Conservation (phyloP, 192 early-diverging fungal genomes). For the Backusella liffmaniae region DNA sequence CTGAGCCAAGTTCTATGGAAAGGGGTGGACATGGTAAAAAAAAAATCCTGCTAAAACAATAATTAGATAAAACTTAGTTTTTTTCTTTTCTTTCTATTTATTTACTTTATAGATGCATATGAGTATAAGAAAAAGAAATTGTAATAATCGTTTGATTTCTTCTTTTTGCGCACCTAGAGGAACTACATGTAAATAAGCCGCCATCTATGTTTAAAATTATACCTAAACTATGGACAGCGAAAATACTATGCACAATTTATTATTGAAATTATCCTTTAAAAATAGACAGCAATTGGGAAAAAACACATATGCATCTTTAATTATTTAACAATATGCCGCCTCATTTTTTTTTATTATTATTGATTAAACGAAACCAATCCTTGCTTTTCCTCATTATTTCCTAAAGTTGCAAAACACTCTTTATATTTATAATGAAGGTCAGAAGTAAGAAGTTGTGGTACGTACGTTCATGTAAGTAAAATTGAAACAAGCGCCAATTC, state of each 20-base stretch:
- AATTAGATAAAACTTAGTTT: neutral
- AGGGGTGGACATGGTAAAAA: neutral
- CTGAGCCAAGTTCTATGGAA: neutral
- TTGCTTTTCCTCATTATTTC: neutral
- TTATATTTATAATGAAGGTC: neutral
- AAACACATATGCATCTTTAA: neutral
- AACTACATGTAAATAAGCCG: neutral
- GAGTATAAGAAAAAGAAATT: neutral
- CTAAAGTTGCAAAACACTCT: constrained; percentile 1
- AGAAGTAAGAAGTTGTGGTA: neutral
- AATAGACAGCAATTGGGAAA: neutral
- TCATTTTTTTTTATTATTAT: neutral
- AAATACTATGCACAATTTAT: neutral
- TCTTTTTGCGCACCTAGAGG: neutral
- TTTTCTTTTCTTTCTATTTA: neutral
- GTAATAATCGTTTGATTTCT: neutral
- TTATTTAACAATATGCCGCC: neutral
- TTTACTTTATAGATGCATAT: neutral
- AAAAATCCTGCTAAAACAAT: neutral
- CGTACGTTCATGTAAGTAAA: neutral
- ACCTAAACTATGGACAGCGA: neutral
- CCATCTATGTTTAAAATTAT: neutral
- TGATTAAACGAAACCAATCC: neutral
- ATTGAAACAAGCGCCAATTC: neutral
- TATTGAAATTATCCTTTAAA: neutral